Evolutionary conservation across 441 rosid species (phyloP).

Genomic region (Eruca vesicaria): DNA sequence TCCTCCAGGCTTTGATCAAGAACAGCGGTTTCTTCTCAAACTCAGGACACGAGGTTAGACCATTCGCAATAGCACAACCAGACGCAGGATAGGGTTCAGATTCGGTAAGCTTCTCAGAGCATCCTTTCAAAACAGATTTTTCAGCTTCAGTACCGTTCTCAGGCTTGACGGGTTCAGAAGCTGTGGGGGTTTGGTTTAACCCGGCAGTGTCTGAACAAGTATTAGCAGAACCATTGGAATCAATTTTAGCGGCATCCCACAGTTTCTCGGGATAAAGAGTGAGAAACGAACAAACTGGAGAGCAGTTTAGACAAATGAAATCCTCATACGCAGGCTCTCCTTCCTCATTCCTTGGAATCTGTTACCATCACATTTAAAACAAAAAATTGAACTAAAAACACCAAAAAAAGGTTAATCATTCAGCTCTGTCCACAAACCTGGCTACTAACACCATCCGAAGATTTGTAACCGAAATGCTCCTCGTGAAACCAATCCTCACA

Average conservation of each 20-base stretch:
- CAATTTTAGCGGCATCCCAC: slow-evolving; percentile 44
- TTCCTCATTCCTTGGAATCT: slow-evolving; percentile 90
- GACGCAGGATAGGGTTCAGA: slow-evolving; percentile 19
- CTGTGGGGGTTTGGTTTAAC: slow-evolving; percentile 39
- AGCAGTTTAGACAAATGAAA: slow-evolving; percentile 79
- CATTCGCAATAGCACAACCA: slow-evolving; percentile 50
- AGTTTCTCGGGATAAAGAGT: slow-evolving; percentile 58
- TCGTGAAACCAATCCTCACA: slow-evolving; percentile 99
- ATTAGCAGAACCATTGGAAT: slow-evolving; percentile 28
- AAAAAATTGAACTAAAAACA: background rate
- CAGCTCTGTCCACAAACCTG: slow-evolving; percentile 38
- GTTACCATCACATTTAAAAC: slow-evolving; percentile 23
- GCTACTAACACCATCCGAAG: slow-evolving; percentile 57
- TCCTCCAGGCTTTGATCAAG: slow-evolving; percentile 86
- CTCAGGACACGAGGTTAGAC: slow-evolving; percentile 23
- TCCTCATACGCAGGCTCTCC: slow-evolving; percentile 87
- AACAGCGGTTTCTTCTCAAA: slow-evolving; percentile 62
- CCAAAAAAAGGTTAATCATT: background rate
- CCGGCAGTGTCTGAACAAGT: slow-evolving; percentile 56
- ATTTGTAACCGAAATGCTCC: slow-evolving; percentile 69
- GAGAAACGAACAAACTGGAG: slow-evolving; percentile 67
- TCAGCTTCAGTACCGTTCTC: slow-evolving; percentile 37
- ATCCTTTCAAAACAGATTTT: slow-evolving; percentile 39
- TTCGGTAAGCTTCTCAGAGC: slow-evolving; percentile 42
- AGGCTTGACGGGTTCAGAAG: slow-evolving; percentile 41